Percentiles rank a stretch among this genome's conserved stretches.
These are phyloP conservation scores for Ceriops decandra DNA, from an alignment of 345 rosid species.

Conservation along the genomic window DNA sequence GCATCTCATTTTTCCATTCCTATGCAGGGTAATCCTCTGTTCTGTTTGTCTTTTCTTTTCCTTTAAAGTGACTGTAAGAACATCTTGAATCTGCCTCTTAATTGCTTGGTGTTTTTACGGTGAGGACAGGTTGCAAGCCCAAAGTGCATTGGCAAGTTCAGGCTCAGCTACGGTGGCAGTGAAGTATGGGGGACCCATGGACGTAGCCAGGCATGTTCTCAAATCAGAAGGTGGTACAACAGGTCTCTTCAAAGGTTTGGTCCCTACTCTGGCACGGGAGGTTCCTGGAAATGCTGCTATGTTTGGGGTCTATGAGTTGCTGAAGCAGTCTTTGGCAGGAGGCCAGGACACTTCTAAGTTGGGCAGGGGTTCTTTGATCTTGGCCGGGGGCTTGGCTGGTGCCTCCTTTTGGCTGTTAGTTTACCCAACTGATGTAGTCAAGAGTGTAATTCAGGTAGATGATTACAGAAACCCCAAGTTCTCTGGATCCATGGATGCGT, in stretches of 20 bases:
- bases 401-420: constrained; percentile 78
- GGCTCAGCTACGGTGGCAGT: constrained; percentile 52
- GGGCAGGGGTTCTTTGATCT: constrained; percentile 73
- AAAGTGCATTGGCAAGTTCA: constrained; percentile 59
- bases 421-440: constrained; percentile 91
- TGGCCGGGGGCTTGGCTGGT: constrained; percentile 94
- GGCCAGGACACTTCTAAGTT: constrained; percentile 81
- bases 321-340: constrained; percentile 78
- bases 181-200: constrained; percentile 92
- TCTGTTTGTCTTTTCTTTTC: not conserved
- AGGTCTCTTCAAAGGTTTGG: constrained; percentile 93
- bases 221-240: constrained; percentile 74
- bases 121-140: constrained; percentile 84
- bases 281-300: constrained; percentile 89
- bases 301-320: constrained; percentile 82
- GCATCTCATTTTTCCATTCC: not conserved
- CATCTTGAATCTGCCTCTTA: not conserved
- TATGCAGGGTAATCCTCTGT: not conserved
- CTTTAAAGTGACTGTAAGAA: not conserved
- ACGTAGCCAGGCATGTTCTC: constrained; percentile 84
- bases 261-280: constrained; percentile 90
- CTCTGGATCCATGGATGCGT: constrained; percentile 68
- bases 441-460: constrained; percentile 93
- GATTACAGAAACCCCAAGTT: constrained; percentile 81
- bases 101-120: constrained; percentile 12